These are phyloP conservation scores for Pythium graminicola DNA, from an alignment of 352 stramenopile species.

Conservation along the genomic window DNA sequence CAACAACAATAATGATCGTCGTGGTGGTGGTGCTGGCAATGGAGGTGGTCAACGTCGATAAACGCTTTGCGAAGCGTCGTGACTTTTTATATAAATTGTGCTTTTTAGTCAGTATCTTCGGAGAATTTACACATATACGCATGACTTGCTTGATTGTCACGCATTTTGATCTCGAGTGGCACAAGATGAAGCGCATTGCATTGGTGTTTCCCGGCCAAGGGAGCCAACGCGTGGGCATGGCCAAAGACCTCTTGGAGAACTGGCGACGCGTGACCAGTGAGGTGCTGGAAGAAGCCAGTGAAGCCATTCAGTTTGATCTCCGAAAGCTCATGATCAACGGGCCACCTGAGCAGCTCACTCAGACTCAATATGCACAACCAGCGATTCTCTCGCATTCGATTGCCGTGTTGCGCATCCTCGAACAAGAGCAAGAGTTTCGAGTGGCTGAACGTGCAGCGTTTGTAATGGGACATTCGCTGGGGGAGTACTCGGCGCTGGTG, in stretches of 20 bases:
- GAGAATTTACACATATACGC: slow-evolving; percentile 20
- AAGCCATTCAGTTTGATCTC: slow-evolving; percentile 58
- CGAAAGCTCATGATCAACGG: slow-evolving; percentile 52
- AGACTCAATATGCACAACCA: slow-evolving; percentile 69
- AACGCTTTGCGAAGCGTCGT: background rate
- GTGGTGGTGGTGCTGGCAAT: slow-evolving; percentile 2
- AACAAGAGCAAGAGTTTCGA: slow-evolving; percentile 48
- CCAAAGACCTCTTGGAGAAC: slow-evolving; percentile 58
- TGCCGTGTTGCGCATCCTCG: slow-evolving; percentile 61
- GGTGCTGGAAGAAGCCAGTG: slow-evolving; percentile 71
- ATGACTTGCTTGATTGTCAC: slow-evolving; percentile 16
- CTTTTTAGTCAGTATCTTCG: slow-evolving; percentile 9
- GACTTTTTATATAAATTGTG: slow-evolving; percentile 8
- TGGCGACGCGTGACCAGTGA: slow-evolving; percentile 53
- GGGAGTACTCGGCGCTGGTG: slow-evolving; percentile 83
- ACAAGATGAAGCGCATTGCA: slow-evolving; percentile 26
- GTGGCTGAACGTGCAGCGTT: slow-evolving; percentile 28
- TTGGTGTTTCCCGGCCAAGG: slow-evolving; percentile 84
- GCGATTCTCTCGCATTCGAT: slow-evolving; percentile 77
- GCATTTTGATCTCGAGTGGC: slow-evolving; percentile 3
- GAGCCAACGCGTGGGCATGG: slow-evolving; percentile 77
- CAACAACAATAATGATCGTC: slow-evolving; percentile 14
- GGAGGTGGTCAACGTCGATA: slow-evolving; percentile 33
- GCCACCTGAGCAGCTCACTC: slow-evolving; percentile 50
- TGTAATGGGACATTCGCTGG: slow-evolving; percentile 75